phyloP scores from a whole-genome alignment of 2,329 filamentous ascomycete genomes.

The Diaporthe batatas region DNA sequence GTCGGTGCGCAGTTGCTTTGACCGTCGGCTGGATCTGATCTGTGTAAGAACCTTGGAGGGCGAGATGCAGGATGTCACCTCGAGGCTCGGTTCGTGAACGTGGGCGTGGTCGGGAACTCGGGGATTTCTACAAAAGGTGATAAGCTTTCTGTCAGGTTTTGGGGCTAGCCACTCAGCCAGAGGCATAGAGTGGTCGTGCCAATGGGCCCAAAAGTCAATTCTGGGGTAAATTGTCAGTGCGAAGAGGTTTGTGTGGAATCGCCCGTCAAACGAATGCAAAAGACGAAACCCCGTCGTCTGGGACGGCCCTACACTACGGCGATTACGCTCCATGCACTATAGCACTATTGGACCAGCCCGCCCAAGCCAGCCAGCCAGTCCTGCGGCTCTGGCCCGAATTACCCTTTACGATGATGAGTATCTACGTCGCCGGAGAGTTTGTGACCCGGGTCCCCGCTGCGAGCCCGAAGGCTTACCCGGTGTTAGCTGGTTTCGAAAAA shows the following conservation, averaged over 20 bases:
- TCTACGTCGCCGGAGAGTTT: slow-evolving; percentile 6
- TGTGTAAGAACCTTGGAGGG: not conserved
- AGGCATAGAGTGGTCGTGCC: not conserved
- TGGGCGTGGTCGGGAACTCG: slow-evolving; percentile 9
- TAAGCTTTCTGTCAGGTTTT: slow-evolving; percentile 31
- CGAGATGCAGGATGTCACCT: slow-evolving; percentile 29
- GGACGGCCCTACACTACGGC: not conserved
- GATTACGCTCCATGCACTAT: not conserved
- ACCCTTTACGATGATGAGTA: not conserved
- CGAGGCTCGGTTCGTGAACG: not conserved
- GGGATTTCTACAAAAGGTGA: not conserved
- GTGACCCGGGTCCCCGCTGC: slow-evolving; percentile 2
- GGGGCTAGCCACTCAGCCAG: slow-evolving; percentile 6
- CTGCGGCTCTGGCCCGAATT: not conserved
- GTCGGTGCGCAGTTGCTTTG: slow-evolving; percentile 21
- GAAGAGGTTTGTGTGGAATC: not conserved
- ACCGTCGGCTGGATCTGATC: slow-evolving; percentile 25
- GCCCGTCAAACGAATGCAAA: not conserved
- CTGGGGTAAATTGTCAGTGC: not conserved
- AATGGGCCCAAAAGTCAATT: slow-evolving; percentile 20
- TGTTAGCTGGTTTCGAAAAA: slow-evolving; percentile 22
- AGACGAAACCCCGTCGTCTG: not conserved
- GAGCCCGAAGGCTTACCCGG: not conserved
- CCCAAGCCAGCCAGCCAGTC: not conserved
- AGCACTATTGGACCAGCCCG: not conserved